Evolutionary conservation across 768 basidiomycete species (phyloP), one percentile per base, ranked within the genome.

Genomic region (Pholiota microspora): DNA sequence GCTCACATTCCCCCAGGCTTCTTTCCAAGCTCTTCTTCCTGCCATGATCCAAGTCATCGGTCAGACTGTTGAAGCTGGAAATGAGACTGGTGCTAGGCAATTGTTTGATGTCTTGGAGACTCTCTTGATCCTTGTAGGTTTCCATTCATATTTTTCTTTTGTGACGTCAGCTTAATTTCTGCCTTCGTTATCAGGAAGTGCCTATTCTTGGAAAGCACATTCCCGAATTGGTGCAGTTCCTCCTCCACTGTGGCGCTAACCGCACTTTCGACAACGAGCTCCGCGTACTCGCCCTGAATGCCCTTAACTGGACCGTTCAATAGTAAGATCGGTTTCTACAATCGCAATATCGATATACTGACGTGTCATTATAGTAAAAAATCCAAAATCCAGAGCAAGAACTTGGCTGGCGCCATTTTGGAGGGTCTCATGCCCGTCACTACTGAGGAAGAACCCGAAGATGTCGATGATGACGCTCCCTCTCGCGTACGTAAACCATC

Each of bases 21-120:
- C 88, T 1, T 94, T 94, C 79, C 97, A 97, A 78, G 71, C 71
- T 5, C 80, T 96, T 35, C 82, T 99, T 44, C 94, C 94, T 28
- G 73, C 76, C 24, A 95, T 98, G 82, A 89, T 98, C 49, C 79
- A 82, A 55, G 94, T 98, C 47, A 86, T 98, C 34, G 88, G 88
- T 3, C 88, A 93, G 69, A 80, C 85, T 34, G 83, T 98, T 6
- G 89, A 90, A 60, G 69, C 81, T 31, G 83, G 80, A 31, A 89
- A 98, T 64, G 92, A 94, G 65, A 77, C 79, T 31, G 85, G 85
- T 51, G 91, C 92, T 44, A 86, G 94, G 59, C 86, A 95, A 64
- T 77, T 94, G 23, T 97, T 98, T 65, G 97, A 99, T 66, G 92
- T 98, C 25, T 80, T 98, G 58, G 97, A 98, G 77, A 95, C 93